Base-by-base conservation (phyloP, 768 basidiomycete species). In the Clitopilus passeckerianus region DNA sequence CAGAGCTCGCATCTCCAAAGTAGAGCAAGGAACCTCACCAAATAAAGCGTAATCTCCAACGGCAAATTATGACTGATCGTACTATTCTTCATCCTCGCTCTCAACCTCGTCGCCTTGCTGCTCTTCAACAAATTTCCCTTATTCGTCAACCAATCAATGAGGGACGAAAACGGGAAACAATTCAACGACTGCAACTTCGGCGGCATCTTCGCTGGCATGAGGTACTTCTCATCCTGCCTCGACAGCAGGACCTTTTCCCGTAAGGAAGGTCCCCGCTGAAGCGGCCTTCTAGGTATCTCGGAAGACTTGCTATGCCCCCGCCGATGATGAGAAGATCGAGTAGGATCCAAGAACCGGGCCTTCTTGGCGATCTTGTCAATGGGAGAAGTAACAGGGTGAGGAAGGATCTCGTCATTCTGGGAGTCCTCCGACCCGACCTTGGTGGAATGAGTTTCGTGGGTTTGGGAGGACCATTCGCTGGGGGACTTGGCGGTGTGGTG, bases 131-230 rank as follows among this genome's bases (percentile, higher is more conserved):
- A 72, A 57, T 70, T 75, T 0, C 86, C 85, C 10, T 71, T 68
- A 61, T 77, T 74, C 7, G 78, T 74, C 35, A 88, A 68, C 41
- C 68, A 70, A 33, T 71, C 65, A 4, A 85, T 79, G 23, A 86
- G 64, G 6, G 88, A 70, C 30, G 88, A 87, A 70, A 90, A 86
- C 16, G 88, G 87, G 72, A 87, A 89, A 7, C 89, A 61, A 66
- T 89, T 87, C 59, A 87, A 82, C 35, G 86, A 34, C 57, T 80
- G 75, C 63, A 82, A 86, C 66, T 79, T 80, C 1, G 87, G 86
- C 3, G 88, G 86, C 68, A 77, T 76, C 46, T 71, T 71, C 3
- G 83, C 78, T 4, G 88, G 86, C 14, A 82, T 66, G 23, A 88
- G 71, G 60, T 74, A 74, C 20, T 63, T 66, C 57, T 85, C 84